Percentiles rank a stretch among this genome's conserved stretches.
Evolutionary conservation across 345 rosid species (phyloP).

Genomic region (Rubroshorea leprosula): DNA sequence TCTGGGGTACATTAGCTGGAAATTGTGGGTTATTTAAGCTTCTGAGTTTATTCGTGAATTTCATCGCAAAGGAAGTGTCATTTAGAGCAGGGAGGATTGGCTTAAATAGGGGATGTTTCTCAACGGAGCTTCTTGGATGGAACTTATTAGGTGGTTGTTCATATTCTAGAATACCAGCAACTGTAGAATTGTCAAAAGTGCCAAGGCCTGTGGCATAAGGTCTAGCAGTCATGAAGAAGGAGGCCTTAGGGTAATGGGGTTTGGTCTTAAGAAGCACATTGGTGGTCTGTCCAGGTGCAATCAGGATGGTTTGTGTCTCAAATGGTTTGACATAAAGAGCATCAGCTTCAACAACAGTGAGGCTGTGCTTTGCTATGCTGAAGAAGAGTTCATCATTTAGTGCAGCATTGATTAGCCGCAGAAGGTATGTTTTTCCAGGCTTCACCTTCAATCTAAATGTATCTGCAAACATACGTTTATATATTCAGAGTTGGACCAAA

Average conservation of each 20-base stretch:
- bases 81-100: slow-evolving; percentile 49
- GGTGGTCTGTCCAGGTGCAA: slow-evolving; percentile 46
- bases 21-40: slow-evolving; percentile 35
- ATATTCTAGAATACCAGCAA: slow-evolving; percentile 38
- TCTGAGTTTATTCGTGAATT: slow-evolving; percentile 39
- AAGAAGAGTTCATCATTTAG: slow-evolving; percentile 55
- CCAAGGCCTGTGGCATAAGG: slow-evolving; percentile 65
- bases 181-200: slow-evolving; percentile 47
- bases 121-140: too few relatives aligned
- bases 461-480: slow-evolving; percentile 23
- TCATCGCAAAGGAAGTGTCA: slow-evolving; percentile 47
- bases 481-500: too few relatives aligned
- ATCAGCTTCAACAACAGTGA: slow-evolving; percentile 39
- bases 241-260: slow-evolving; percentile 33
- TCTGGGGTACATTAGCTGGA: slow-evolving; percentile 57
- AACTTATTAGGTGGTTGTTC: slow-evolving; percentile 14
- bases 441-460: slow-evolving; percentile 43
- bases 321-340: slow-evolving; percentile 39
- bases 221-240: slow-evolving; percentile 52
- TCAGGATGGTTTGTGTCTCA: slow-evolving; percentile 31
- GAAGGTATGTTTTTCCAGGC: slow-evolving; percentile 41
- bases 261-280: slow-evolving; percentile 43
- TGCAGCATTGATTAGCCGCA: slow-evolving; percentile 45
- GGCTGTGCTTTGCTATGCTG: slow-evolving; percentile 45
- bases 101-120: slow-evolving; percentile 36